Percentiles rank a stretch among this genome's conserved stretches.
Conservation (phyloP, 805 yeast genomes). For the Priceomyces fermenticarens region DNA sequence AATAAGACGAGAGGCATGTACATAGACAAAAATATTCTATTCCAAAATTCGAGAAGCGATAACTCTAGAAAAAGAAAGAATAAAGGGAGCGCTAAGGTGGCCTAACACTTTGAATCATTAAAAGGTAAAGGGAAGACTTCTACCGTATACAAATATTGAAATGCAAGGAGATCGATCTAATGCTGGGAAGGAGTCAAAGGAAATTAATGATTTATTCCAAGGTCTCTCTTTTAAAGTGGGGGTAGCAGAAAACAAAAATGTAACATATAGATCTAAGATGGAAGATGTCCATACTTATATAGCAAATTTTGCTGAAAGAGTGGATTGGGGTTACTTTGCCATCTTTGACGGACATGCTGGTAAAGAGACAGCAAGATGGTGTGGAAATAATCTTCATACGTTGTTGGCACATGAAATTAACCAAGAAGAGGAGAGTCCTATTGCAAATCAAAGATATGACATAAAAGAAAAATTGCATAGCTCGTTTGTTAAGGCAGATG, state of each 20-base stretch:
- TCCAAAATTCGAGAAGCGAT: no score
- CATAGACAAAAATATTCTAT: no score
- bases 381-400: conserved; percentile 81
- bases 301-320: conserved; percentile 84
- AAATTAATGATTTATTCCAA: conserved; percentile 41
- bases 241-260: conserved; percentile 85
- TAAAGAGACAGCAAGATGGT: conserved; percentile 87
- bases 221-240: conserved; percentile 79
- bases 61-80: no score
- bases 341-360: conserved; percentile 98
- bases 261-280: conserved; percentile 81
- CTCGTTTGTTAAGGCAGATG: conserved; percentile 76
- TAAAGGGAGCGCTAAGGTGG: no score
- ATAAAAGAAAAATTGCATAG: conserved; percentile 64
- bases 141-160: no score
- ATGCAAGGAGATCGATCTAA: no score
- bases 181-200: no score
- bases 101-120: no score
- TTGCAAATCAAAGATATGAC: conserved; percentile 32
- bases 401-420: conserved; percentile 56
- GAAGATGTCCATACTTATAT: conserved; percentile 95
- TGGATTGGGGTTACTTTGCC: conserved; percentile 95
- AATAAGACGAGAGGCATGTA: no score
- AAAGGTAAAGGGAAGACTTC: no score
- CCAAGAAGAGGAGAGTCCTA: conserved; percentile 13